Evolutionary conservation across 1,284 basidiomycete genomes (phyloP), one percentile per base, ranked within the genome.

Genomic region (Afroboletus lepidellus): DNA sequence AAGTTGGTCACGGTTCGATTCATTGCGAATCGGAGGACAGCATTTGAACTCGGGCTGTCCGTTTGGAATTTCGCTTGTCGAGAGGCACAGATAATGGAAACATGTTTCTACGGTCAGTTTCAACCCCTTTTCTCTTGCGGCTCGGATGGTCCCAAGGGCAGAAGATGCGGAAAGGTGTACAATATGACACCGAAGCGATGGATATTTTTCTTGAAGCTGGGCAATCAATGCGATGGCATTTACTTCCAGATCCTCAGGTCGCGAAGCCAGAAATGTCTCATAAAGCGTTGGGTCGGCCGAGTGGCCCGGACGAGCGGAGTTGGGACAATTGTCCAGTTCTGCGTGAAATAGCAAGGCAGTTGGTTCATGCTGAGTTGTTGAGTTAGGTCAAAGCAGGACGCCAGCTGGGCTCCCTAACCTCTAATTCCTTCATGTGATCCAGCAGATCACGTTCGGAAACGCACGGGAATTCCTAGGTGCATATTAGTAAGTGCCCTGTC

Each of bases 81-180:
- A 74, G 18, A 92, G 78, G 59, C 83, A 84, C 33, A 96, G 81
- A 73, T 97, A 97, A 72, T 97, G 94, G 73, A 94, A 95, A 72
- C 93, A 96, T 0, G 94, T 97, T 74, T 97, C 94, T 51, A 93
- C 90, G 0, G 92, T 92, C 48, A 95, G 73, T 36, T 84, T 84
- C 25, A 85, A 68, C 1, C 85, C 84, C 4, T 78, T 72, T 9
- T 74, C 67, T 58, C 79, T 84, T 3, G 92, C 92, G 39, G 79
- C 75, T 41, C 81, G 79, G 54, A 97, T 84, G 34, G 83, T 61
- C 1, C 87, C 90, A 15, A 98, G 79, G 2, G 92, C 92, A 23
- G 79, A 77, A 2, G 92, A 78, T 3, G 94, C 88, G 37, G 91
- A 93, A 42, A 98, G 83, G 71, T 97, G 94, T 30, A 97, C 94